Evolutionary conservation across 805 yeast species (phyloP), one percentile per base, ranked within the genome.

Genomic region (Torulaspora indica): DNA sequence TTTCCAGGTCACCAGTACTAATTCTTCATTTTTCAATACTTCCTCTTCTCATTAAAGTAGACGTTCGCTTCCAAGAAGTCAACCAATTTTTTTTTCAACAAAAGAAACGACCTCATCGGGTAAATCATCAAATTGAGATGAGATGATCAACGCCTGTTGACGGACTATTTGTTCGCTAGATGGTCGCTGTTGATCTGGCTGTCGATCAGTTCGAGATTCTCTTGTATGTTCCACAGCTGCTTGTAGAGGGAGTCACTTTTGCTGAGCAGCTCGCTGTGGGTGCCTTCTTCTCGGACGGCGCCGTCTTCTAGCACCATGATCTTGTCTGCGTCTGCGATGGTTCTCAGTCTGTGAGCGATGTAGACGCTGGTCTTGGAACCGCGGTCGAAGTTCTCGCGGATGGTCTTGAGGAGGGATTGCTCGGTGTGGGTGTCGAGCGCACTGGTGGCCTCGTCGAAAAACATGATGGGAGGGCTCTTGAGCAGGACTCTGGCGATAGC

Each of bases 341-440:
- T 93, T 61, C 97, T 75, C 58, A 91, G 72, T 51, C 98, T 70
- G 63, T 93, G 98, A 0, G 98, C 98, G 65, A 93, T 89, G 54
- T 89, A 85, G 4, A 93, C 80, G 54, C 87, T 85, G 1, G 98
- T 93, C 48, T 77, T 79, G 12, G 66, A 62, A 10, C 71, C 64
- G 18, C 77, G 77, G 39, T 66, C 71, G 61, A 93, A 83, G 18
- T 87, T 78, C 2, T 68, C 58, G 52, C 81, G 76, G 40, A 93
- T 83, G 0, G 96, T 90, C 41, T 74, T 76, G 57, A 93, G 67
- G 35, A 93, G 69, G 2, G 85, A 75, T 63, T 86, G 95, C 59
- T 93, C 98, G 0, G 98, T 93, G 56, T 90, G 95, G 8, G 98
- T 93, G 63, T 93, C 98, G 37, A 93, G 72, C 0, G 98, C 98